Conservation (phyloP, 78 protist species). For the Emiliania huxleyi region DNA sequence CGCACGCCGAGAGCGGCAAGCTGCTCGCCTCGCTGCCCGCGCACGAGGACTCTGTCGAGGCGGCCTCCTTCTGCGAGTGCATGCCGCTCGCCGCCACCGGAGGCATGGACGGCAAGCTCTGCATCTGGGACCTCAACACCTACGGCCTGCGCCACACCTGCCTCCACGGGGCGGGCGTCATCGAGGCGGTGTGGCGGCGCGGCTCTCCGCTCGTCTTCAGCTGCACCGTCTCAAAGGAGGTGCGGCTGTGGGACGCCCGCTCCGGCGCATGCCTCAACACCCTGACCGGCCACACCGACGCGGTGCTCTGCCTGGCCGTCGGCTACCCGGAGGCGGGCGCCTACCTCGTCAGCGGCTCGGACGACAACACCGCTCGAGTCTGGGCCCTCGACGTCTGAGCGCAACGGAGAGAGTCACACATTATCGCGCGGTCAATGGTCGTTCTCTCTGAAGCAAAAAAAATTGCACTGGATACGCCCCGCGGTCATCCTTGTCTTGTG, state of each 20-base stretch:
- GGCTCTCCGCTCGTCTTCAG: background rate
- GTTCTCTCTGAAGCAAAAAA: no score
- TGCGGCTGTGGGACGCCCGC: conserved; percentile 31
- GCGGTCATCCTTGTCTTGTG: no score
- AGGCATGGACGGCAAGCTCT: conserved; percentile 11
- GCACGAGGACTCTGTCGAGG: background rate
- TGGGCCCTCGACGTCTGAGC: background rate
- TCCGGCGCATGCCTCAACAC: background rate
- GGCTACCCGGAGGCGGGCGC: background rate
- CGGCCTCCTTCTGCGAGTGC: background rate
- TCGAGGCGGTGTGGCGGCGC: background rate
- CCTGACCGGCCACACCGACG: background rate
- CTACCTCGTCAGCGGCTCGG: background rate
- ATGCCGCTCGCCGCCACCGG: background rate
- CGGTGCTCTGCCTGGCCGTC: background rate
- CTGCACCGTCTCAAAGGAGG: background rate
- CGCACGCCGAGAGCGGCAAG: no score
- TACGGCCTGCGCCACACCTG: background rate
- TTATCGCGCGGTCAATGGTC: no score
- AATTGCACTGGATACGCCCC: no score
- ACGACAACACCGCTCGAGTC: background rate
- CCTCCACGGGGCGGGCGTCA: background rate
- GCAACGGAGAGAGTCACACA: no score
- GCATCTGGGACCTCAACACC: conserved; percentile 10
- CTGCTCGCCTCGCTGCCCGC: background rate